A percentile compares a stretch with the other conserved stretches of the same genome.
phyloP scores from a whole-genome alignment of 23 red algal genomes.

The Gracilaria domingensis region DNA sequence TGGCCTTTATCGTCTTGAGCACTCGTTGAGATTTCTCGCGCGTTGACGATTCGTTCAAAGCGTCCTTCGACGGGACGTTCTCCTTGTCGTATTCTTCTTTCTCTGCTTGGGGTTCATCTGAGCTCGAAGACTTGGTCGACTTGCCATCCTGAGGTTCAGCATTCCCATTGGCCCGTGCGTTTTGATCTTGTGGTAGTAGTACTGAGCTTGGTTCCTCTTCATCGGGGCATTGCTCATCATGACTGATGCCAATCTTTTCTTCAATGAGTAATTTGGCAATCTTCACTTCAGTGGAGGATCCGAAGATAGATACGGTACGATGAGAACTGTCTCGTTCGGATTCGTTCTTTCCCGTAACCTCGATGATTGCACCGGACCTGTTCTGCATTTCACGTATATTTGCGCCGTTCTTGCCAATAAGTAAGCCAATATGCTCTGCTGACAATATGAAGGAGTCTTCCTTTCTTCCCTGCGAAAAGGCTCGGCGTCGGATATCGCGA shows the following conservation, averaged over 20 bases:
- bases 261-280: slow-evolving; percentile 48
- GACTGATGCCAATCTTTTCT: slow-evolving; percentile 33
- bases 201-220: background rate
- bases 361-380: slow-evolving; percentile 75
- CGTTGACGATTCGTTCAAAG: background rate
- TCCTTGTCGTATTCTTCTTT: slow-evolving; percentile 13
- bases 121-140: background rate
- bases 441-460: slow-evolving; percentile 74
- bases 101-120: background rate
- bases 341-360: slow-evolving; percentile 80
- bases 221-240: background rate
- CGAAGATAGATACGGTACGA: slow-evolving; percentile 39
- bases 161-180: background rate
- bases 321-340: slow-evolving; percentile 52
- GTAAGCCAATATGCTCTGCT: slow-evolving; percentile 71
- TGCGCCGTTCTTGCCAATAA: slow-evolving; percentile 84
- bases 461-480: slow-evolving; percentile 3
- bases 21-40: background rate
- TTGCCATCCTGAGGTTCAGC: background rate
- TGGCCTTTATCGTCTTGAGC: background rate
- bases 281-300: slow-evolving; percentile 36
- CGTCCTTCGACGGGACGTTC: background rate
- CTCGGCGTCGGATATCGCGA: slow-evolving; percentile 6
- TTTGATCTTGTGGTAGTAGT: background rate
- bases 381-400: slow-evolving; percentile 81